Evolutionary conservation across 768 basidiomycete species (phyloP).

Genomic region (Boletus sp.): DNA sequence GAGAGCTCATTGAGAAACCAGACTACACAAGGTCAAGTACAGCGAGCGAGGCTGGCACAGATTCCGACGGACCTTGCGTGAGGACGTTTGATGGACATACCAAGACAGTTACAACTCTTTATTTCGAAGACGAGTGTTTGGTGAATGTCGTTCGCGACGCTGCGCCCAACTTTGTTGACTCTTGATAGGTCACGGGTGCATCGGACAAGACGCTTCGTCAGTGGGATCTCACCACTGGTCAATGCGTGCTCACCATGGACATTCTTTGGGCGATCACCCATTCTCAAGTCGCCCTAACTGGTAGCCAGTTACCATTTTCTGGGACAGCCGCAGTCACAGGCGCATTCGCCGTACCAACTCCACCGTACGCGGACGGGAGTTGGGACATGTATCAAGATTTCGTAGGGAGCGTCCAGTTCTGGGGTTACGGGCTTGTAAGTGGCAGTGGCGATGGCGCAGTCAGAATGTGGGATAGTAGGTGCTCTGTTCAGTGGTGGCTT

Average conservation of each 20-base stretch:
- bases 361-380: conserved; percentile 84
- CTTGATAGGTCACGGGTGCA: conserved; percentile 87
- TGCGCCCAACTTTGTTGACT: conserved; percentile 15
- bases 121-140: conserved; percentile 93
- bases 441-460: conserved; percentile 97
- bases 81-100: conserved; percentile 86
- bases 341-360: conserved; percentile 77
- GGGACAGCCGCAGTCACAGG: conserved; percentile 56
- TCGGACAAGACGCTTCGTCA: conserved; percentile 98
- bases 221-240: conserved; percentile 96
- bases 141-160: conserved; percentile 43
- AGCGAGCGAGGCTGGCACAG: conserved; percentile 41
- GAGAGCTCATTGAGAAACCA: conserved; percentile 38
- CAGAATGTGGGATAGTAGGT: conserved; percentile 98
- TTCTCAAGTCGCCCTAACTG: conserved; percentile 51
- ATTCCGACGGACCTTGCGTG: conserved; percentile 53
- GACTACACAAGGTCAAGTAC: conserved; percentile 42
- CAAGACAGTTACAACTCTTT: conserved; percentile 89
- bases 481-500: not conserved
- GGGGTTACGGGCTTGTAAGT: conserved; percentile 97
- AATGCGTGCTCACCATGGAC: conserved; percentile 99
- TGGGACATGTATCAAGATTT: conserved; percentile 98
- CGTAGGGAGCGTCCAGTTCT: conserved; percentile 96
- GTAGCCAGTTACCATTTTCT: conserved; percentile 45
- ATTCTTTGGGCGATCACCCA: conserved; percentile 99